Percentiles rank a stretch among this genome's conserved stretches.
Conservation (phyloP, 495 filamentous ascomycete genomes). For the Bathelium albidoporum region DNA sequence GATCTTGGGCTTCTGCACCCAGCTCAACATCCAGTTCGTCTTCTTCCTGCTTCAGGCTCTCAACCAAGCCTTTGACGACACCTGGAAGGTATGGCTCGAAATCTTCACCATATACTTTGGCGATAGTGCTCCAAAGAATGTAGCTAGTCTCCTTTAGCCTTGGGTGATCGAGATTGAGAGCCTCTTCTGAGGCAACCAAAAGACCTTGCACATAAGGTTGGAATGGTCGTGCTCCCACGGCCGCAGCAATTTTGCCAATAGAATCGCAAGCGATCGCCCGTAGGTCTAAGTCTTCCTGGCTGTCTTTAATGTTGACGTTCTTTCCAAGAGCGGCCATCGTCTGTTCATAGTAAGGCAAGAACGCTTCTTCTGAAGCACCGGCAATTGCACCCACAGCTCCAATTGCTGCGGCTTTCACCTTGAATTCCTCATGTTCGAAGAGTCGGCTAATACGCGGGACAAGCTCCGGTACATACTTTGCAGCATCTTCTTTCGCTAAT, state of each 20-base stretch:
- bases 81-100: constrained; percentile 79
- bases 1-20: constrained; percentile 64
- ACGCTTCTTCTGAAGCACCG: constrained; percentile 66
- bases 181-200: constrained; percentile 87
- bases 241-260: constrained; percentile 81
- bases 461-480: constrained; percentile 68
- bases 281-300: constrained; percentile 79
- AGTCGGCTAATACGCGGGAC: constrained; percentile 74
- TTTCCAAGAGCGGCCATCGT: constrained; percentile 77
- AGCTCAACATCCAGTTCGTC: constrained; percentile 72
- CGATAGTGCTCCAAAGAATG: constrained; percentile 88
- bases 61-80: constrained; percentile 74
- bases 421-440: constrained; percentile 71
- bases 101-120: constrained; percentile 86
- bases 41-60: constrained; percentile 82
- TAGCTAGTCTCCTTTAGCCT: constrained; percentile 90
- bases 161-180: constrained; percentile 77
- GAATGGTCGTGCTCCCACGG: constrained; percentile 79
- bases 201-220: constrained; percentile 80
- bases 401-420: constrained; percentile 79
- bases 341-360: constrained; percentile 79
- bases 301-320: constrained; percentile 78
- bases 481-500: constrained; percentile 71
- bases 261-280: constrained; percentile 82
- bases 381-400: constrained; percentile 86